Conservation (phyloP, 805 yeast genomes). For the Komagataella mondaviorum region DNA sequence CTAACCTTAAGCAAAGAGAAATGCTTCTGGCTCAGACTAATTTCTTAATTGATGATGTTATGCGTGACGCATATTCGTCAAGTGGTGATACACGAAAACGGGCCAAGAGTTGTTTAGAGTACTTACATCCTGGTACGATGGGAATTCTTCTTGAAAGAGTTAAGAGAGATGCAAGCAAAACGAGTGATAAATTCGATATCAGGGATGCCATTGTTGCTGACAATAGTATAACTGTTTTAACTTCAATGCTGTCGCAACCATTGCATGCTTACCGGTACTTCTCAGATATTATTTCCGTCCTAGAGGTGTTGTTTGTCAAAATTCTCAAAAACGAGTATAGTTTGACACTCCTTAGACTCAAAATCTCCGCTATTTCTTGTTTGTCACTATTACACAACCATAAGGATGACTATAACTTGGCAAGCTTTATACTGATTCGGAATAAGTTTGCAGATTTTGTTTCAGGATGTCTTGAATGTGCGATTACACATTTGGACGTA, state of each 20-base stretch:
- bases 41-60: not conserved
- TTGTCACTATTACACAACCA: not conserved
- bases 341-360: not conserved
- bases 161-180: not conserved
- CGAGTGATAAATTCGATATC: not conserved
- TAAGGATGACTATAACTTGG: not conserved
- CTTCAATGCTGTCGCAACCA: not conserved
- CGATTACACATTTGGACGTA: slow-evolving; percentile 9
- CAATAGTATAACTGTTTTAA: not conserved
- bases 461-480: not conserved
- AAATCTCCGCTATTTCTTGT: not conserved
- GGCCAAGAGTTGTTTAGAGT: not conserved
- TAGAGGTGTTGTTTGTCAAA: not conserved
- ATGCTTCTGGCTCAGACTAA: not conserved
- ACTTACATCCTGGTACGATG: not conserved
- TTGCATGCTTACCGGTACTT: not conserved
- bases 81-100: not conserved
- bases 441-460: not conserved
- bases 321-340: not conserved
- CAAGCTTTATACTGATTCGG: not conserved
- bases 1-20: not conserved
- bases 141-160: not conserved
- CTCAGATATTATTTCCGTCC: not conserved
- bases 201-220: not conserved
- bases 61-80: not conserved